Evolutionary conservation across 768 basidiomycete species (phyloP), one percentile per base, ranked within the genome.

Genomic region (Boletus vermiculosoides): DNA sequence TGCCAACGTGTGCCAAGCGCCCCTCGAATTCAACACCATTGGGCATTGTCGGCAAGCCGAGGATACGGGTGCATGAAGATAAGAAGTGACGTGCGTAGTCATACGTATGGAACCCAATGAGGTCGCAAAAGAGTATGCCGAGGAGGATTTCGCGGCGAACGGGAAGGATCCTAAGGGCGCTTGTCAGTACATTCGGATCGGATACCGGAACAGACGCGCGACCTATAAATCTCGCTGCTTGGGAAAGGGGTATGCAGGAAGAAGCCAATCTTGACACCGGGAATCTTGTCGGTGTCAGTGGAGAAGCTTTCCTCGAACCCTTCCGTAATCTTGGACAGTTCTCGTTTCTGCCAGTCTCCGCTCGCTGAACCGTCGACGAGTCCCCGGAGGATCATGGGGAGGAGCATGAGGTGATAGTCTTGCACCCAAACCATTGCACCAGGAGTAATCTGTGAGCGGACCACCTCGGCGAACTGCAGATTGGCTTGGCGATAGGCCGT

Each of bases 31-130:
- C 92, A 63, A 98, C 92, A 44, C 96, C 94, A 70, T 98, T 98
- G 4, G 97, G 97, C 90, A 97, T 94, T 2, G 97, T 98, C 15
- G 93, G 87, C 33, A 98, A 81, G 34, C 89, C 90, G 39, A 99
- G 85, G 62, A 99, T 96, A 45, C 97, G 90, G 2, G 97, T 98
- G 74, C 95, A 98, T 42, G 94, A 96, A 9, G 96, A 98, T 48
- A 99, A 81, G 85, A 99, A 99, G 74, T 99, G 97, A 41, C 97
- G 94, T 2, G 97, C 97, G 68, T 99, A 99, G 74, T 99, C 97
- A 74, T 96, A 99, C 10, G 97, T 99, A 78, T 99, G 97, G 84
- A 98, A 99, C 15, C 97, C 97, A 66, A 99, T 94, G 59, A 99
- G 82, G 70, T 99, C 96, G 66, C 92, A 98, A 72, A 95, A 93